Evolutionary conservation across 106 monocot species (phyloP), one percentile per base, ranked within the genome.

Genomic region (Allium cepa): DNA sequence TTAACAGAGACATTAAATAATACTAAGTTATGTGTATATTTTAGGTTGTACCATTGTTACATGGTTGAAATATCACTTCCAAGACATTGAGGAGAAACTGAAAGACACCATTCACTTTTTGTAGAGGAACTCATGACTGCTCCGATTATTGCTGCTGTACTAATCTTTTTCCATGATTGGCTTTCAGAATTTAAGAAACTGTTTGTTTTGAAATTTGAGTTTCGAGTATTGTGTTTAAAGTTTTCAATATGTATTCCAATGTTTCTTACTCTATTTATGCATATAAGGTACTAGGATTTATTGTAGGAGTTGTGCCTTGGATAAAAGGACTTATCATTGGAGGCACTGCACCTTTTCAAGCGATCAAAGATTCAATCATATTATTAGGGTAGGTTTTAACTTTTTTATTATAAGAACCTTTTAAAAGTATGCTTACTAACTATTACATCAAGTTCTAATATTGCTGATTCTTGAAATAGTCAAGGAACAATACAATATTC

Each of bases 401-500:
- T 10, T 47, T 47, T 17, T 11, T 10, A 59, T n/a, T 62, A 7
- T 0, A 16, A 47, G 26, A 46, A 8, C 22, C 22, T 70, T 14
- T 45, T 69, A 12, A 13, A 22, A 17, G 46, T 52, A 6, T 36
- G 36, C 36, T 36, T 36, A 55, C 53, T 3, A 8, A 2, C 15
- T 11, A 55, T 55, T 15, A 8, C 14, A 46, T 16, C 9, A 64
- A 4, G 47, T 64, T 49, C 47, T 64, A 47, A 47, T 1, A 15
- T 48, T 64, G 9, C 11, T 64, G 47, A 64, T 48, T 47, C 49
- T 2, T 49, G 47, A 64, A 49, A 49, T 79, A 93, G 93, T 49
- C 64, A 81, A 64, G 93, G 74, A 6, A 72, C 81, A 11, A 69
- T 93, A 48, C 64, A 73, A 79, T 66, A 89, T 79, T 66, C 86